Evolutionary conservation across 345 rosid species (phyloP).

Genomic region (Gossypioides kirkii): DNA sequence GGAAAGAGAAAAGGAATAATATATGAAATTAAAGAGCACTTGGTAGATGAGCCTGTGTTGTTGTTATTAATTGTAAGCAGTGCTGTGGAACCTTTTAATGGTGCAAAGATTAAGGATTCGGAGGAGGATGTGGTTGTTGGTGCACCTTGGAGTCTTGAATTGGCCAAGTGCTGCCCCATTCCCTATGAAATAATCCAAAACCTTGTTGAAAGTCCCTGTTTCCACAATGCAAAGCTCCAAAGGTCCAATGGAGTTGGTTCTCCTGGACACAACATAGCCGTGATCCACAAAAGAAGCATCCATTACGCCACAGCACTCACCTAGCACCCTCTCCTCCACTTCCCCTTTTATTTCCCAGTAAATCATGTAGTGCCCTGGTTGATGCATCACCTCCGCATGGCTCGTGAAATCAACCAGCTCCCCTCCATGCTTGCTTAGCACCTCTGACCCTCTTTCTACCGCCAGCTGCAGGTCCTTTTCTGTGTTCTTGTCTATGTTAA

Average conservation of each 20-base stretch:
- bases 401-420: conserved; percentile 90
- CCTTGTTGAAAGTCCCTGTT: conserved; percentile 69
- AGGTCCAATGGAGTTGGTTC: conserved; percentile 69
- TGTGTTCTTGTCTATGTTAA: conserved; percentile 95
- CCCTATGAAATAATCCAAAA: conserved; percentile 62
- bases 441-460: conserved; percentile 59
- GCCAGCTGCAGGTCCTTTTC: conserved; percentile 86
- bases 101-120: conserved; percentile 56
- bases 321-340: conserved; percentile 55
- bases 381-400: conserved; percentile 48
- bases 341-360: conserved; percentile 92
- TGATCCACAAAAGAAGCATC: conserved; percentile 73
- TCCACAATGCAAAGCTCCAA: conserved; percentile 74
- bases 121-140: conserved; percentile 50
- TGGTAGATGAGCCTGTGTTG: background rate
- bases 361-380: conserved; percentile 80
- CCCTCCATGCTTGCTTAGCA: conserved; percentile 44
- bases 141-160: conserved; percentile 96
- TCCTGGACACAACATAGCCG: conserved; percentile 83
- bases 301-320: conserved; percentile 72
- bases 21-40: background rate
- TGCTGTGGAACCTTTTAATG: conserved; percentile 54
- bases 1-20: background rate
- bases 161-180: conserved; percentile 84
- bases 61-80: conserved; percentile 43